Evolutionary conservation across 495 filamentous ascomycete genomes (phyloP), one percentile per base, ranked within the genome.

Genomic region (Venustampulla echinocandica): DNA sequence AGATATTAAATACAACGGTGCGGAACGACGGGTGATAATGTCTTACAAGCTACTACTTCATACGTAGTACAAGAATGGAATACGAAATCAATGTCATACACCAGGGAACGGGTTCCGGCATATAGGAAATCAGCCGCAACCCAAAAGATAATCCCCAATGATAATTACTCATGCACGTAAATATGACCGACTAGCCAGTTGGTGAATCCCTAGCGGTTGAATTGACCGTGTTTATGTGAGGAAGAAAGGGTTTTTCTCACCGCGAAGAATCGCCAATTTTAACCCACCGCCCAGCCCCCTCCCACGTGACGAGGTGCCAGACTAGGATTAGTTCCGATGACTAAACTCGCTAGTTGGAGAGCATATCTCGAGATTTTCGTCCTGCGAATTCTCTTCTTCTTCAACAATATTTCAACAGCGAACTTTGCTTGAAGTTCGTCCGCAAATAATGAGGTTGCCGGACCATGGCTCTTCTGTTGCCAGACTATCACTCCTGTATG

Each of bases 191-290:
- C 30, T 58, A 64, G 57, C 52, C 61, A 70, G 64, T 67, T 46
- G 56, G 61, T 48, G 58, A 67, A 55, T 64, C 45, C 49, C 47
- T 52, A 63, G 63, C 65, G 69, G 66, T 74, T 74, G 69, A n/a
- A 72, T 72, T 74, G 61, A 66, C 65, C 61, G 66, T 73, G 69
- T 63, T 44, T 51, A 55, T 62, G 69, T 72, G 60, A 65, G 60
- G 56, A 48, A 39, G 52, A 60, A 52, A 61, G 54, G 44, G 59
- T 4, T 44, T n/a, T n/a, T n/a, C n/a, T n/a, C n/a, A n/a, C n/a
- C n/a, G n/a, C n/a, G n/a, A n/a, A n/a, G n/a, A n/a, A n/a, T n/a
- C n/a, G n/a, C n/a, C n/a, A n/a, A n/a, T n/a, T n/a, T n/a, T n/a
- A n/a, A n/a, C n/a, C n/a, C n/a, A n/a, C n/a, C n/a, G n/a, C n/a